Conservation (phyloP, 2,329 filamentous ascomycete genomes). For the Didymella exigua region DNA sequence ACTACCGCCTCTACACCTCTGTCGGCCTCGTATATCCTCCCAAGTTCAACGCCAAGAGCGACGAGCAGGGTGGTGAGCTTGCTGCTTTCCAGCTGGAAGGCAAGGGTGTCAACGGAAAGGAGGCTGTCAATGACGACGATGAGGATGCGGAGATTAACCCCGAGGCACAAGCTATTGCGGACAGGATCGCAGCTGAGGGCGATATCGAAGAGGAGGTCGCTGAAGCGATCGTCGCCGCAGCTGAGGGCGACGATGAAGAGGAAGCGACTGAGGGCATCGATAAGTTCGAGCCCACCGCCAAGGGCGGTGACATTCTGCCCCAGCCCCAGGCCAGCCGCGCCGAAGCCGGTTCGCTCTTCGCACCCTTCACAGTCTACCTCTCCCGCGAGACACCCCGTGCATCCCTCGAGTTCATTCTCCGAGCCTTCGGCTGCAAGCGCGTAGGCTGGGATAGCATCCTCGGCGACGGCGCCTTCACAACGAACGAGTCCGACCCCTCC, state of each 20-base stretch:
- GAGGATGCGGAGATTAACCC: slow-evolving; percentile 42
- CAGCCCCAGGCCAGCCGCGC: slow-evolving; percentile 74
- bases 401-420: slow-evolving; percentile 88
- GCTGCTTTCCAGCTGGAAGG: slow-evolving; percentile 90
- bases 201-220: slow-evolving; percentile 50
- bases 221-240: slow-evolving; percentile 15
- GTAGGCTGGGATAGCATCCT: slow-evolving; percentile 93
- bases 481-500: slow-evolving; percentile 80
- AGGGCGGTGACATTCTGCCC: slow-evolving; percentile 82
- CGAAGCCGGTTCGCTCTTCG: slow-evolving; percentile 77
- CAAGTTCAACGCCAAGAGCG: slow-evolving; percentile 85
- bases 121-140: slow-evolving; percentile 33
- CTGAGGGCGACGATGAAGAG: slow-evolving; percentile 39
- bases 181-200: slow-evolving; percentile 49
- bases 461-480: slow-evolving; percentile 90
- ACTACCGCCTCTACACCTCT: slow-evolving; percentile 91
- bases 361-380: slow-evolving; percentile 87
- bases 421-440: slow-evolving; percentile 92
- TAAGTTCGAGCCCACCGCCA: slow-evolving; percentile 84
- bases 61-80: slow-evolving; percentile 87
- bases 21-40: slow-evolving; percentile 93
- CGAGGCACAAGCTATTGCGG: slow-evolving; percentile 56
- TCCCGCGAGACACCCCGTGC: slow-evolving; percentile 92
- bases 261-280: slow-evolving; percentile 67
- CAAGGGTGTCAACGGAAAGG: slow-evolving; percentile 57